Evolutionary conservation across 192 early-diverging fungal species (phyloP).

Genomic region (Lobosporangium transversale): DNA sequence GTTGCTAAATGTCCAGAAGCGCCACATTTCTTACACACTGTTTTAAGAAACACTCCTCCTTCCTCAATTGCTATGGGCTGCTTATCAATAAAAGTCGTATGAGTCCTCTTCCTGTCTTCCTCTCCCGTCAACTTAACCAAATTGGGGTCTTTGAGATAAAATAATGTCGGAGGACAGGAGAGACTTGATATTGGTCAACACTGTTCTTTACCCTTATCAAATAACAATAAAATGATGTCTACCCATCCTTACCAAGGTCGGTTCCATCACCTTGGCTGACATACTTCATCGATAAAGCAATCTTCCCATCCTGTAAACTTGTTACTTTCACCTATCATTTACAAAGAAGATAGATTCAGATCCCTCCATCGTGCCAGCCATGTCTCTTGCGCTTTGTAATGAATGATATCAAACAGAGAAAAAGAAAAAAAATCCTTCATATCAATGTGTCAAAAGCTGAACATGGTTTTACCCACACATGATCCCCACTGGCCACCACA

Average conservation of each 20-base stretch:
- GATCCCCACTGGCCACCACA: slow-evolving; percentile 48
- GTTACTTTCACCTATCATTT: slow-evolving; percentile 52
- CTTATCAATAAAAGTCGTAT: slow-evolving; percentile 46
- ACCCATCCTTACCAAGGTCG: slow-evolving; percentile 54
- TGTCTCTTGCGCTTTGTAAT: background rate
- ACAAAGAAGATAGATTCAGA: background rate
- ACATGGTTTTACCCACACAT: slow-evolving; percentile 50
- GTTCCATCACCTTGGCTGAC: slow-evolving; percentile 53
- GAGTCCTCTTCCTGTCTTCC: slow-evolving; percentile 36
- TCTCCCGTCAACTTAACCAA: slow-evolving; percentile 41
- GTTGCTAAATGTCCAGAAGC: slow-evolving; percentile 53
- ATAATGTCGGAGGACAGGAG: background rate
- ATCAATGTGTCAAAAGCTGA: background rate
- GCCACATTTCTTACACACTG: slow-evolving; percentile 55
- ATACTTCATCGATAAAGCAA: slow-evolving; percentile 58
- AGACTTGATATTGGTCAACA: background rate
- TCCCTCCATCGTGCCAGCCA: too few species aligned
- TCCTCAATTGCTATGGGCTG: slow-evolving; percentile 51
- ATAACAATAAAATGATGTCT: background rate
- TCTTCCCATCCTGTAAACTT: slow-evolving; percentile 52
- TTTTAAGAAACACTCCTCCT: slow-evolving; percentile 48
- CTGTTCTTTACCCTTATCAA: background rate
- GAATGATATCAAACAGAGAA: too few species aligned
- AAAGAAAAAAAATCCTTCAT: background rate
- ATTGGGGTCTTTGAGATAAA: slow-evolving; percentile 36